phyloP scores from a whole-genome alignment of 2,329 filamentous ascomycete species.

The Teratosphaeria epicoccoides region DNA sequence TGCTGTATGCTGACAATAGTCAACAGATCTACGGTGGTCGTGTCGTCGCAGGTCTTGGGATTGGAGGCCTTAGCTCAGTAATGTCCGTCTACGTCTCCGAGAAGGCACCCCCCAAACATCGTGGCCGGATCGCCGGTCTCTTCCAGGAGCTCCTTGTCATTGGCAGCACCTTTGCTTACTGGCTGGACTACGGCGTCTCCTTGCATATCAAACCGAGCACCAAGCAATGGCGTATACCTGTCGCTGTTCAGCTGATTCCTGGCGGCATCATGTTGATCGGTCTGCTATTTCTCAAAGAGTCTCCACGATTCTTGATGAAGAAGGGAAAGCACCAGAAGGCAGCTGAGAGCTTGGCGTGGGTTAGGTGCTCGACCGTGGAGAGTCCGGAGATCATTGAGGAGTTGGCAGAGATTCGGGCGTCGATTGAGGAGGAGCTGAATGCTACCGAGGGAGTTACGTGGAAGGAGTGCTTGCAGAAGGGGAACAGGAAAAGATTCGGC shows the following conservation, averaged over 20 bases:
- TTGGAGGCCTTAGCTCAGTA: constrained; percentile 44
- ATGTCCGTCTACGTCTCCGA: constrained; percentile 50
- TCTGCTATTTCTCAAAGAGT: constrained; percentile 43
- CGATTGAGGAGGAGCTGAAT: constrained; percentile 32
- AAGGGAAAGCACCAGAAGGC: constrained; percentile 39
- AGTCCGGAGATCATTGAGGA: constrained; percentile 29
- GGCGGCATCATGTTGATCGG: constrained; percentile 40
- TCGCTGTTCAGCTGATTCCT: constrained; percentile 43
- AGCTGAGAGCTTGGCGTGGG: constrained; percentile 29
- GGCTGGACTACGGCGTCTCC: constrained; percentile 43
- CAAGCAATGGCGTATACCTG: constrained; percentile 44
- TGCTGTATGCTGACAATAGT: not conserved
- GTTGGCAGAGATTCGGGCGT: constrained; percentile 32
- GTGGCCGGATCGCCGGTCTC: constrained; percentile 47
- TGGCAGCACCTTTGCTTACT: constrained; percentile 42
- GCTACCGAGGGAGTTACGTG: constrained; percentile 33
- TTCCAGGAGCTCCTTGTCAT: constrained; percentile 48
- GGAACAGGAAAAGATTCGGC: constrained; percentile 42
- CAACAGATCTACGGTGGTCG: constrained; percentile 53
- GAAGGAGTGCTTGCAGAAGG: constrained; percentile 23
- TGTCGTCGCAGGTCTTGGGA: constrained; percentile 44
- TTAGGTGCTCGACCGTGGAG: constrained; percentile 28
- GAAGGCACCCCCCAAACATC: constrained; percentile 48
- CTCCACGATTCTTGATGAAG: constrained; percentile 45
- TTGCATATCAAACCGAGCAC: constrained; percentile 34